These are phyloP conservation scores for Eucalyptus microcorys DNA, from an alignment of 345 rosid species.

Conservation along the genomic window DNA sequence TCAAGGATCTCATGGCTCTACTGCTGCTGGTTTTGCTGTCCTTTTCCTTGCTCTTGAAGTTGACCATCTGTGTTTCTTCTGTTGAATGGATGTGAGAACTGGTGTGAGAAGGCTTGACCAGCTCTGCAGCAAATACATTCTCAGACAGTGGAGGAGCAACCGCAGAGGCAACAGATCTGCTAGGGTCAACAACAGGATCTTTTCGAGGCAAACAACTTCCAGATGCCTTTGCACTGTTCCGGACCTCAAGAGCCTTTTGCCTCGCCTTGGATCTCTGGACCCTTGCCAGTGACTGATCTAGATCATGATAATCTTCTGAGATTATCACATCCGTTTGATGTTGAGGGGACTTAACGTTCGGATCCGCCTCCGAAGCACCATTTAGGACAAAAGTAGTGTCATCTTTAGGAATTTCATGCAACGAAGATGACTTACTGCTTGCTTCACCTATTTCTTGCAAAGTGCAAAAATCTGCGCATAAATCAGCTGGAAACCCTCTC, in stretches of 20 bases:
- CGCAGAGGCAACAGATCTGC: not conserved
- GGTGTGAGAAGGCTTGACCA: conserved; percentile 12
- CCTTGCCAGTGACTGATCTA: conserved; percentile 36
- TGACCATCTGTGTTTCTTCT: not conserved
- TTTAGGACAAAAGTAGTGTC: not conserved
- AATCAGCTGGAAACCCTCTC: conserved; percentile 7
- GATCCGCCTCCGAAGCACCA: conserved; percentile 18
- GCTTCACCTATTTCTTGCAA: conserved; percentile 5
- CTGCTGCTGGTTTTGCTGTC: not conserved
- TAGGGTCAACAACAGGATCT: not conserved
- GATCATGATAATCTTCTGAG: conserved; percentile 13
- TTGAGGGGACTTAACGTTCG: conserved; percentile 24
- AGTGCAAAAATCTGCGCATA: not conserved
- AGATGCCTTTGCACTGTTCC: conserved; percentile 44
- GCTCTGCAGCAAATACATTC: conserved; percentile 8
- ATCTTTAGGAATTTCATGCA: conserved; percentile 2
- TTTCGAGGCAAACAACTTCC: not conserved
- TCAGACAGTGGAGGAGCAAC: conserved; percentile 9
- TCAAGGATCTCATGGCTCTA: not conserved
- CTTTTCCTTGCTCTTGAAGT: not conserved
- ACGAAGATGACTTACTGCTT: conserved; percentile 12
- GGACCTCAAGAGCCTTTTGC: conserved; percentile 35
- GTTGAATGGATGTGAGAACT: not conserved
- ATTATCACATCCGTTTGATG: conserved; percentile 16
- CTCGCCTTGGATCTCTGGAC: conserved; percentile 69